phyloP scores from a whole-genome alignment of 345 rosid genomes.

The Salix brachista region DNA sequence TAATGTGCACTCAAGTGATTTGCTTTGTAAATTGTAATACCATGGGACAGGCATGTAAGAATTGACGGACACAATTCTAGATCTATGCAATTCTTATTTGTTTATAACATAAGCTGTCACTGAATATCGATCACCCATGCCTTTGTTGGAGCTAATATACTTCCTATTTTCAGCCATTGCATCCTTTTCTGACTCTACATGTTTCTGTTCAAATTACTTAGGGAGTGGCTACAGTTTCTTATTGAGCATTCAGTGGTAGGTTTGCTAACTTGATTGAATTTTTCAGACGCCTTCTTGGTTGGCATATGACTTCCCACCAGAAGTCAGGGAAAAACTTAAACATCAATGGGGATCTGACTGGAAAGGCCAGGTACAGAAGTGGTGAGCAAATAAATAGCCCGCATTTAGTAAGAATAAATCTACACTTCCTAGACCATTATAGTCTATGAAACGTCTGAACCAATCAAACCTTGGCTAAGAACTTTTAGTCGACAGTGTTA shows the following conservation, averaged over 20 bases:
- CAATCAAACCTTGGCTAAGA: background rate
- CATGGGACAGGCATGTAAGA: background rate
- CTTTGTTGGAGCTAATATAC: background rate
- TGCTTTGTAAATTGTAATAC: background rate
- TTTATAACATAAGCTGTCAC: background rate
- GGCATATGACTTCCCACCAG: conserved; percentile 86
- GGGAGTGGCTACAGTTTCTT: background rate
- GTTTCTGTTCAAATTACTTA: background rate
- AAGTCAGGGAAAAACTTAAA: conserved; percentile 78
- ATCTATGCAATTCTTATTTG: background rate
- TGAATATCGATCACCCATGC: background rate
- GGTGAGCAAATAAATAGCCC: conserved; percentile 43
- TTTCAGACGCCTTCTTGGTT: conserved; percentile 78
- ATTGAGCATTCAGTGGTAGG: background rate
- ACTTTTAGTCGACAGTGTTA: background rate
- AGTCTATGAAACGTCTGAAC: background rate
- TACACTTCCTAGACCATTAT: background rate
- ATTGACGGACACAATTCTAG: background rate
- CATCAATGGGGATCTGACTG: conserved; percentile 83
- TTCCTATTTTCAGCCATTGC: background rate
- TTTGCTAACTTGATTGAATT: background rate
- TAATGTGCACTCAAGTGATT: background rate
- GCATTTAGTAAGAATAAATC: background rate
- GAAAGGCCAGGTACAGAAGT: conserved; percentile 98
- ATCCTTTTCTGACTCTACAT: background rate